phyloP scores from a whole-genome alignment of 176 grass and related monocot species.

The Pharus latifolius region DNA sequence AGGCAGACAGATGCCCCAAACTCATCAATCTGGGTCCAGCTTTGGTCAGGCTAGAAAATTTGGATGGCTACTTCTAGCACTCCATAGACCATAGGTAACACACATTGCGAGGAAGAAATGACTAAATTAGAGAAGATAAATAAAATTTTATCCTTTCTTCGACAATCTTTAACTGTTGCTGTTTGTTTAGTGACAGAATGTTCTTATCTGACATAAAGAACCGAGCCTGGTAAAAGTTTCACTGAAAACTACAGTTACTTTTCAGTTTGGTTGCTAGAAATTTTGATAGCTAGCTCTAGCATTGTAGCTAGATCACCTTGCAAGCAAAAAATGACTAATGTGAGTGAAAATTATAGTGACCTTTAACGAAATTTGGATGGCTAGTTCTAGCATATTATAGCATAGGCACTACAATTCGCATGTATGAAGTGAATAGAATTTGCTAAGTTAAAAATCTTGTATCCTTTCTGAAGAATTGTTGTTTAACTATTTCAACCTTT shows the following conservation, averaged over 20 bases:
- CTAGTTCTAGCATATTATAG: conserved; percentile 5
- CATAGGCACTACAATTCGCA: not conserved
- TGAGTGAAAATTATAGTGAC: not conserved
- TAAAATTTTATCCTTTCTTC: not conserved
- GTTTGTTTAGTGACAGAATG: not conserved
- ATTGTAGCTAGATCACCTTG: not conserved
- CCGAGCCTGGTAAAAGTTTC: not conserved
- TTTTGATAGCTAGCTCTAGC: not conserved
- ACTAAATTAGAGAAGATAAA: not conserved
- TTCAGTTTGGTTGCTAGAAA: not conserved
- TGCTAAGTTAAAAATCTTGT: not conserved
- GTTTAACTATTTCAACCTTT: conserved; percentile 24
- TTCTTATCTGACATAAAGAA: conserved; percentile 6
- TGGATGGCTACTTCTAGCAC: conserved; percentile 8
- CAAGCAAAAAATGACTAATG: conserved; percentile 25
- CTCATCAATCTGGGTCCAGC: conserved; percentile 16
- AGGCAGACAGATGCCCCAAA: conserved; percentile 16
- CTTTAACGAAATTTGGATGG: conserved; percentile 1
- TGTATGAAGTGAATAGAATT: not conserved
- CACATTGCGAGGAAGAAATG: not conserved
- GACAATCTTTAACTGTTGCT: not conserved
- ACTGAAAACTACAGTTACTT: not conserved
- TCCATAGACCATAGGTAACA: conserved; percentile 4
- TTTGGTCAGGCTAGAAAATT: conserved; percentile 9
- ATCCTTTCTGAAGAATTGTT: conserved; percentile 10